Evolutionary conservation across 2,329 filamentous ascomycete genomes (phyloP).

Genomic region (Hymenoscyphus albidus): DNA sequence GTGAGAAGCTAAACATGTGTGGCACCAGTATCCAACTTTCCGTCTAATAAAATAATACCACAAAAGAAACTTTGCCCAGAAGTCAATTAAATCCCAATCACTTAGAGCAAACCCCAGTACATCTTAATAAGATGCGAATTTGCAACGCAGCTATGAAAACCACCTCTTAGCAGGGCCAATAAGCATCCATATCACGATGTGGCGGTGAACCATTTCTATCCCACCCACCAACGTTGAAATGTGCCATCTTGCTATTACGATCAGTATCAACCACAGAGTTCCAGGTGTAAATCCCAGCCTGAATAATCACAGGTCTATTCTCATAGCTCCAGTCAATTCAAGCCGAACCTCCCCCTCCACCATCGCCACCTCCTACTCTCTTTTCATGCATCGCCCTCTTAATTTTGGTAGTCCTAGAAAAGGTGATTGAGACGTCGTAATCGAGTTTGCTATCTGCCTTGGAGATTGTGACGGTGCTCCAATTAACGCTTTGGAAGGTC

Average conservation of each 20-base stretch:
- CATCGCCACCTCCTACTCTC: not conserved
- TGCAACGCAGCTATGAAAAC: no score
- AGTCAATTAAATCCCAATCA: no score
- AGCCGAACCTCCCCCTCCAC: not conserved
- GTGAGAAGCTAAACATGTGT: no score
- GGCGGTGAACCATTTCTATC: not conserved
- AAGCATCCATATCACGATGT: not conserved
- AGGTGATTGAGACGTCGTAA: not conserved
- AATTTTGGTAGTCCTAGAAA: not conserved
- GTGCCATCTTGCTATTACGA: not conserved
- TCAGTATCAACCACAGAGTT: not conserved
- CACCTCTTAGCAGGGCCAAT: not conserved
- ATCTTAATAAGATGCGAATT: no score
- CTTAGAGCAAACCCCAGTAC: no score
- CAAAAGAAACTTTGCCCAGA: no score
- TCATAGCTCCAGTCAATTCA: not conserved
- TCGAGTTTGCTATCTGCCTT: not conserved
- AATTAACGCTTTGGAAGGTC: not conserved
- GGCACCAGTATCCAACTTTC: no score
- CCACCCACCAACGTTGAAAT: not conserved
- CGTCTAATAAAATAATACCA: no score
- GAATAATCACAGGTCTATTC: not conserved
- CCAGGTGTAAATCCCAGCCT: not conserved
- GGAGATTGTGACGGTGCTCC: not conserved
- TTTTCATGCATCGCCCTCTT: not conserved